Percentiles rank a stretch among this genome's conserved stretches.
These are phyloP conservation scores for Wallacemonas collosoma DNA, from an alignment of 208 protist genomes.

Conservation along the genomic window DNA sequence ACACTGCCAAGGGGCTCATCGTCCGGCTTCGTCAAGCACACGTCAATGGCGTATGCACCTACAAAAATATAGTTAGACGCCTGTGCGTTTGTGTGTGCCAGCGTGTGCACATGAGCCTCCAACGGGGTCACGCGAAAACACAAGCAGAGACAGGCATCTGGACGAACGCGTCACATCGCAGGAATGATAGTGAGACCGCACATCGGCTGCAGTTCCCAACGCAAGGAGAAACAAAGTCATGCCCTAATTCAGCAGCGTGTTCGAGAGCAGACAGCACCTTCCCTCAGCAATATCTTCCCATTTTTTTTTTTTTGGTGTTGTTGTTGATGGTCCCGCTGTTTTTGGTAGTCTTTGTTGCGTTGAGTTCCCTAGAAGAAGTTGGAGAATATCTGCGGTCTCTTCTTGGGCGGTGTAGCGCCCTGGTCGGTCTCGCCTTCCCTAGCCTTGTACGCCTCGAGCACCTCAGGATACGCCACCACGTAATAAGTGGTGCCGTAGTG, in stretches of 20 bases:
- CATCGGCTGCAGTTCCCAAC: background rate
- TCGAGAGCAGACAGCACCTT: background rate
- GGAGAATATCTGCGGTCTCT: slow-evolving; percentile 11
- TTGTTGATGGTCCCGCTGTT: background rate
- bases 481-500: slow-evolving; percentile 94
- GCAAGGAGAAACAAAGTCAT: background rate
- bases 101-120: background rate
- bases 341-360: too few species aligned
- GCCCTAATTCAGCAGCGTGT: background rate
- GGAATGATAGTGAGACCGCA: background rate
- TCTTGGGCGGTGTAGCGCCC: background rate
- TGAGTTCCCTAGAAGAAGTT: slow-evolving; percentile 14
- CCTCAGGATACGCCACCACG: slow-evolving; percentile 86
- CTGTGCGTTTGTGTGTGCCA: too few species aligned
- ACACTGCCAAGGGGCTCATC: too few species aligned
- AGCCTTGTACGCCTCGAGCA: slow-evolving; percentile 64
- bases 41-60: too few species aligned
- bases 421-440: slow-evolving; percentile 22
- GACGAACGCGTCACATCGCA: background rate
- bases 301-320: slow-evolving; percentile 2
- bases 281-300: too few species aligned
- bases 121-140: background rate
- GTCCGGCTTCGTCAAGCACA: too few species aligned
- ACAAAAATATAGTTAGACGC: too few species aligned
- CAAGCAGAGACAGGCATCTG: background rate